These are phyloP conservation scores for Cyberlindnera misumaiensis DNA, from an alignment of 805 yeast species.

Conservation along the genomic window DNA sequence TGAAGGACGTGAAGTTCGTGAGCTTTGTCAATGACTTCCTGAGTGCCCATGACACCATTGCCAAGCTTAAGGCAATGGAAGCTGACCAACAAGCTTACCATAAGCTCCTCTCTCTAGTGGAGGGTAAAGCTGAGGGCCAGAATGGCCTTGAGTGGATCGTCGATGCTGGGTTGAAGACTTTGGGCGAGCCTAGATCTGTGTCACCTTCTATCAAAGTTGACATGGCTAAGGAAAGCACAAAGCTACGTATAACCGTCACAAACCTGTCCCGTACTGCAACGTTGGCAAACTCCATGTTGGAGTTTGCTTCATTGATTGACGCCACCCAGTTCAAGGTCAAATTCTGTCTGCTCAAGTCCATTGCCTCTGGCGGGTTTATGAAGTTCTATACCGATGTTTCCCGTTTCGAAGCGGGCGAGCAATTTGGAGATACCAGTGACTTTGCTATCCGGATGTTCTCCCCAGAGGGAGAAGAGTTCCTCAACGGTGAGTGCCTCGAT, in stretches of 20 bases:
- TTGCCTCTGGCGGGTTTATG: not conserved
- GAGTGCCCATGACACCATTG: no score
- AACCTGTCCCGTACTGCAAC: not conserved
- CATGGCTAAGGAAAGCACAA: not conserved
- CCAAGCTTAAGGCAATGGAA: no score
- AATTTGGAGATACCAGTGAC: not conserved
- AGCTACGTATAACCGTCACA: not conserved
- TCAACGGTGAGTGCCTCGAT: not conserved
- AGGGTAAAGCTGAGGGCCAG: no score
- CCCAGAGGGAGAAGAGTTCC: not conserved
- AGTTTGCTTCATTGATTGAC: not conserved
- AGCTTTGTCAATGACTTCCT: no score
- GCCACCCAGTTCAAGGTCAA: not conserved
- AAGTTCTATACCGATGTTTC: not conserved
- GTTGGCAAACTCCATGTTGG: not conserved
- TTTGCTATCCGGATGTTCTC: not conserved
- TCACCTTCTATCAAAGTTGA: not conserved
- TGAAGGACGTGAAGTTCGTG: no score
- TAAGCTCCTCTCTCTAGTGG: no score
- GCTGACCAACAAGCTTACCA: no score
- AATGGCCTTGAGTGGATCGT: not conserved
- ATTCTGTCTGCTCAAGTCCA: slow-evolving; percentile 1
- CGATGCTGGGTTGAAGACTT: not conserved
- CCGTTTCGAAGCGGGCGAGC: not conserved
- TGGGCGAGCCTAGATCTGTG: not conserved